A percentile compares a stretch with the other conserved stretches of the same genome.
phyloP scores from a whole-genome alignment of 2,329 filamentous ascomycete species.

The Mycocentrospora acerina region DNA sequence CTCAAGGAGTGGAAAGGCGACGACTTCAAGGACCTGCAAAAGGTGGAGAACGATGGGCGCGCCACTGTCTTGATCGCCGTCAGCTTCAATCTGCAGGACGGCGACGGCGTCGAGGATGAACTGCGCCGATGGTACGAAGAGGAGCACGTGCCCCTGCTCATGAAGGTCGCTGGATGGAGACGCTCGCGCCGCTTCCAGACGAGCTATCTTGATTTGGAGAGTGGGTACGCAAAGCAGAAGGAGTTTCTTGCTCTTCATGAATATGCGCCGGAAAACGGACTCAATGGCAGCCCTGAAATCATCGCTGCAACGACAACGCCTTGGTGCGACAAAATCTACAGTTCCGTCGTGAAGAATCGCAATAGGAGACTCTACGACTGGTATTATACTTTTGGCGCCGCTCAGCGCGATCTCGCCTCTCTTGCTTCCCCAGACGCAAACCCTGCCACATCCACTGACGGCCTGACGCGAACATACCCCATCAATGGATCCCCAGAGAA shows the following conservation, averaged over 20 bases:
- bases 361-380: conserved; percentile 66
- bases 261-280: conserved; percentile 66
- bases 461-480: conserved; percentile 57
- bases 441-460: conserved; percentile 55
- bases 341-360: conserved; percentile 59
- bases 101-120: conserved; percentile 54
- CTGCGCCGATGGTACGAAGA: conserved; percentile 71
- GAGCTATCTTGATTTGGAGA: conserved; percentile 54
- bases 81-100: conserved; percentile 59
- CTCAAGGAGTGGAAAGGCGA: conserved; percentile 56
- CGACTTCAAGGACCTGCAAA: conserved; percentile 62
- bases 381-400: conserved; percentile 79
- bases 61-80: conserved; percentile 63
- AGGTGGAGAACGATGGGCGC: conserved; percentile 57
- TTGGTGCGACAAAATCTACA: conserved; percentile 61
- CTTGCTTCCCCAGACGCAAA: conserved; percentile 54
- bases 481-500: conserved; percentile 30
- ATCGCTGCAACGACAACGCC: conserved; percentile 63
- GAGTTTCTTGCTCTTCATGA: conserved; percentile 71
- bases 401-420: conserved; percentile 65
- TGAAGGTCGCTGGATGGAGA: conserved; percentile 76
- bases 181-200: conserved; percentile 71
- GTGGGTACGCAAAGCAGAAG: conserved; percentile 42
- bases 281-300: conserved; percentile 62
- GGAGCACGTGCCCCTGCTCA: conserved; percentile 71